Conservation (phyloP, 306 rosid species). For the Inga laurina region DNA sequence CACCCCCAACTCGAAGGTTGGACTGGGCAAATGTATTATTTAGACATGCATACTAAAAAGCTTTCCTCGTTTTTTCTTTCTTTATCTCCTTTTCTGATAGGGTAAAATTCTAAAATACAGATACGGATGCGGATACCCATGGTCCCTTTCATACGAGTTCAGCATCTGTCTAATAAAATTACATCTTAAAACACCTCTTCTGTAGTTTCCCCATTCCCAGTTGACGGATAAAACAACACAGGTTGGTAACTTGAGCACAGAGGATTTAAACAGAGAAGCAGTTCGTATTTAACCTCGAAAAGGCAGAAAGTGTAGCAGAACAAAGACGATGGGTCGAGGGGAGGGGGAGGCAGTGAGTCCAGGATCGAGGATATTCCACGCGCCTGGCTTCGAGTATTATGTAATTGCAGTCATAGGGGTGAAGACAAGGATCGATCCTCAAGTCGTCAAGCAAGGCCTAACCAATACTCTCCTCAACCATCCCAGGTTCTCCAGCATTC, state of each 20-base stretch:
- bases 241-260: no score
- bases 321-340: neutral
- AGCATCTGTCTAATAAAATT: neutral
- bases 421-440: slow-evolving; percentile 33
- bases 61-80: no score
- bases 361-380: slow-evolving; percentile 42
- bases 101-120: neutral
- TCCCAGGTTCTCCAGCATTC: slow-evolving; percentile 46
- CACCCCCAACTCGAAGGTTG: slow-evolving; percentile 31
- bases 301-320: neutral
- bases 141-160: neutral
- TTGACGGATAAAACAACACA: neutral
- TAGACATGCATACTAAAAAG: no score
- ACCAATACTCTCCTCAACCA: slow-evolving; percentile 36
- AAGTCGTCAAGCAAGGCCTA: slow-evolving; percentile 32
- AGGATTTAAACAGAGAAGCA: neutral
- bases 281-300: neutral
- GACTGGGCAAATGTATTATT: no score
- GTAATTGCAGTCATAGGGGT: slow-evolving; percentile 39
- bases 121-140: no score
- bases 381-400: slow-evolving; percentile 35
- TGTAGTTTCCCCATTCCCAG: neutral
- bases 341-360: slow-evolving; percentile 36
- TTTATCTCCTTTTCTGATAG: neutral
- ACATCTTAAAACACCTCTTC: neutral